Conservation (phyloP, 306 rosid genomes). For the Benincasa hispida region DNA sequence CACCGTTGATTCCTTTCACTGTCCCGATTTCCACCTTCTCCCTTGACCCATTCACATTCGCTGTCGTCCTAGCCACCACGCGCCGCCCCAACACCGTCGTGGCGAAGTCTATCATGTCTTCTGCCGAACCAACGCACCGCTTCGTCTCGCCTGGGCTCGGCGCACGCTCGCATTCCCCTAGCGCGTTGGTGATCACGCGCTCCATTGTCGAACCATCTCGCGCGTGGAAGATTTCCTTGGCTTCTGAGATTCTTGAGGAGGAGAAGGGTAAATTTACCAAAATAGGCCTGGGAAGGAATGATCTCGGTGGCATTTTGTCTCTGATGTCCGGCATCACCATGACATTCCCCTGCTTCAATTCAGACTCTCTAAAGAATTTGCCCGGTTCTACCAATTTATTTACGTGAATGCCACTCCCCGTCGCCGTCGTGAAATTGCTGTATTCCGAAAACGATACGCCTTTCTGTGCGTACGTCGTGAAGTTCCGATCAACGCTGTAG, state of each 20-base stretch:
- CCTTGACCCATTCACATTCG: slow-evolving; percentile 43
- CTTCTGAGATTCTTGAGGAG: slow-evolving; percentile 1
- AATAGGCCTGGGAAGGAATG: slow-evolving; percentile 51
- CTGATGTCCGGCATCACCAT: slow-evolving; percentile 59
- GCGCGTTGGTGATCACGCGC: slow-evolving; percentile 26
- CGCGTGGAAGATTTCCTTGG: slow-evolving; percentile 34
- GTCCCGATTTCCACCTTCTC: slow-evolving; percentile 40
- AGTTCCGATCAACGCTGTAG: slow-evolving; percentile 54
- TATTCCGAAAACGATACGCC: slow-evolving; percentile 45
- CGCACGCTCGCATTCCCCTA: slow-evolving; percentile 49
- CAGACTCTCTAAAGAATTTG: slow-evolving; percentile 58
- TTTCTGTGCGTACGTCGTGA: slow-evolving; percentile 34
- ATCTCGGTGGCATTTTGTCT: slow-evolving; percentile 60
- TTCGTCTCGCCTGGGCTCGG: slow-evolving; percentile 64
- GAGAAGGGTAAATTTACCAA: slow-evolving; percentile 56
- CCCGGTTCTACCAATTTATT: slow-evolving; percentile 50
- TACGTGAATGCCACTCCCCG: slow-evolving; percentile 25
- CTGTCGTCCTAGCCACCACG: slow-evolving; percentile 27
- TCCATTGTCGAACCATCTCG: slow-evolving; percentile 26
- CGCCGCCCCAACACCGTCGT: slow-evolving; percentile 32
- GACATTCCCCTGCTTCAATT: slow-evolving; percentile 47
- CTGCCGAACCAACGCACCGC: slow-evolving; percentile 59
- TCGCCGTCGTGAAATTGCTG: slow-evolving; percentile 22
- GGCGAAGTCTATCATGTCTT: slow-evolving; percentile 67
- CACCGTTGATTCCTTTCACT: slow-evolving; percentile 44